Evolutionary conservation across 306 rosid genomes (phyloP).

Genomic region (Cucurbita moschata): DNA sequence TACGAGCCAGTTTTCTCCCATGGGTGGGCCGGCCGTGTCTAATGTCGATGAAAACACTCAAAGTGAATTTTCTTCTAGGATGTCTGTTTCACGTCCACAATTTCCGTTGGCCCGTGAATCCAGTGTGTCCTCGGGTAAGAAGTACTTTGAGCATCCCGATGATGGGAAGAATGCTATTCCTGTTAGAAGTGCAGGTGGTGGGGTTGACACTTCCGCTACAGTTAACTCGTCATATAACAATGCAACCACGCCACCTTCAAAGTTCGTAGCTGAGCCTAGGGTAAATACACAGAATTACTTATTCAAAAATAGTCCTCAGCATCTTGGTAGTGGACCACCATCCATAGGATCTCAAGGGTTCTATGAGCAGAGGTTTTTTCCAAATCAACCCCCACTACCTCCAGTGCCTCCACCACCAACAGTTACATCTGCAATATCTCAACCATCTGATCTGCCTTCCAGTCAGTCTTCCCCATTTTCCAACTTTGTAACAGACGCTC

Average conservation of each 20-base stretch:
- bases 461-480: slow-evolving; percentile 45
- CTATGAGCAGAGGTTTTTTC: slow-evolving; percentile 63
- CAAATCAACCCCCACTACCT: slow-evolving; percentile 90
- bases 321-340: slow-evolving; percentile 34
- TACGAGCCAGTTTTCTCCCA: slow-evolving; percentile 45
- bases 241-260: slow-evolving; percentile 39
- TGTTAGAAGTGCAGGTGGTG: slow-evolving; percentile 30
- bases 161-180: slow-evolving; percentile 43
- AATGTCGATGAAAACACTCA: slow-evolving; percentile 65
- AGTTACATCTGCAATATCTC: slow-evolving; percentile 40
- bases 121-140: slow-evolving; percentile 78
- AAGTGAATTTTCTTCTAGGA: slow-evolving; percentile 83
- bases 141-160: slow-evolving; percentile 64
- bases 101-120: slow-evolving; percentile 62
- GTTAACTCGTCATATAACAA: slow-evolving; percentile 35
- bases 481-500: slow-evolving; percentile 46
- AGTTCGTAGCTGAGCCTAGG: slow-evolving; percentile 45
- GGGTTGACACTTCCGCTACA: slow-evolving; percentile 44
- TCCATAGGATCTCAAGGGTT: slow-evolving; percentile 61
- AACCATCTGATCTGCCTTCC: slow-evolving; percentile 43
- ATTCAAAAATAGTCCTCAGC: slow-evolving; percentile 54
- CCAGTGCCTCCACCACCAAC: slow-evolving; percentile 89
- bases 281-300: slow-evolving; percentile 39
- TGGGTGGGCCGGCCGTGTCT: slow-evolving; percentile 52
- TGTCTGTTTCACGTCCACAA: slow-evolving; percentile 73